These are phyloP conservation scores for Populus ilicifolia DNA, from an alignment of 345 rosid genomes.

Conservation along the genomic window DNA sequence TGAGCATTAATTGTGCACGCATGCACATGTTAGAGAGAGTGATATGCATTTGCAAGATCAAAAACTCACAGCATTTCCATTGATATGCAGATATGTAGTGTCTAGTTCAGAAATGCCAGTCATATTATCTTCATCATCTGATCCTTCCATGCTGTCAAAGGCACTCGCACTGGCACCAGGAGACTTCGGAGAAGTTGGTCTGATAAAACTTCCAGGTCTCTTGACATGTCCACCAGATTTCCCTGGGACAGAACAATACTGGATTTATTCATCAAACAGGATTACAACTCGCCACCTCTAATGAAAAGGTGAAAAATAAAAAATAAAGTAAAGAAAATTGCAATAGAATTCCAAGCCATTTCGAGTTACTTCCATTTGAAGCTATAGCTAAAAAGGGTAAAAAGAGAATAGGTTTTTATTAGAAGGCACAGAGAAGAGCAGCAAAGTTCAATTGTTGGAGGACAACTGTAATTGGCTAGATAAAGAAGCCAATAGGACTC, in stretches of 20 bases:
- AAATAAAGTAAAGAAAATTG: background rate
- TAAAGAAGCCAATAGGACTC: background rate
- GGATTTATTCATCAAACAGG: slow-evolving; percentile 3
- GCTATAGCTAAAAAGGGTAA: background rate
- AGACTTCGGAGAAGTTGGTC: slow-evolving; percentile 88
- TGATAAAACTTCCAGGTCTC: slow-evolving; percentile 56
- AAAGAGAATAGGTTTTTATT: background rate
- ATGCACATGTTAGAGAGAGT: background rate
- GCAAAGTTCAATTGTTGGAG: background rate
- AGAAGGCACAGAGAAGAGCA: background rate
- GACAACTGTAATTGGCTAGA: background rate
- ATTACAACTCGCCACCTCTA: background rate
- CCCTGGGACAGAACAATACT: slow-evolving; percentile 37
- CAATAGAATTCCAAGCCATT: background rate
- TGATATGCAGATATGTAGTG: slow-evolving; percentile 52
- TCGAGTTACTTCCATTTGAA: background rate
- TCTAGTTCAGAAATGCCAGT: slow-evolving; percentile 59
- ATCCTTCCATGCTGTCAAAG: slow-evolving; percentile 83
- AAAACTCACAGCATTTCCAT: slow-evolving; percentile 77
- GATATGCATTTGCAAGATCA: background rate
- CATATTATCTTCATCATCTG: slow-evolving; percentile 88
- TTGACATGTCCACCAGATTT: slow-evolving; percentile 56
- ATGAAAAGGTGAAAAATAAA: background rate
- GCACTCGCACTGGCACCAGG: slow-evolving; percentile 95
- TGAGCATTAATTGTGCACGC: background rate